Conservation (phyloP, 805 yeast genomes). For the Maudiozyma pseudohumilis region DNA sequence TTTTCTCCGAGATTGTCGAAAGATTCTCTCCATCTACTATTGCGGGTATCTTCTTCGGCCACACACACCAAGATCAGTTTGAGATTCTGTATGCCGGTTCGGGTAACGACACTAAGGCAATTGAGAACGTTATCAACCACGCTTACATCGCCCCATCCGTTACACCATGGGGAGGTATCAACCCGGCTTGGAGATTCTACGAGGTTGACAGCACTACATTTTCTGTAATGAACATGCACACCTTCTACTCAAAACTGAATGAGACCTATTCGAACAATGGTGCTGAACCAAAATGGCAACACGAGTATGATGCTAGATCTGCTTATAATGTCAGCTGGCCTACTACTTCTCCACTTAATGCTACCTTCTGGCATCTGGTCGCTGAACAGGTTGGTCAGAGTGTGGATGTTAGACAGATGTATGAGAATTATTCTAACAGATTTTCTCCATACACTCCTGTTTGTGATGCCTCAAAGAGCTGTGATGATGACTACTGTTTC, state of each 20-base stretch:
- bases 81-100: neutral
- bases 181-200: constrained; percentile 1
- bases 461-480: neutral
- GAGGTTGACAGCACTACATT: neutral
- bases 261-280: neutral
- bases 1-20: neutral
- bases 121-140: neutral
- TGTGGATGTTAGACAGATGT: neutral
- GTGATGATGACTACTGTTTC: neutral
- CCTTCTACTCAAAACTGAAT: neutral
- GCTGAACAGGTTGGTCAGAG: neutral
- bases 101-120: neutral
- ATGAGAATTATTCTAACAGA: neutral
- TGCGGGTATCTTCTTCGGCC: neutral
- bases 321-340: neutral
- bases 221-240: neutral
- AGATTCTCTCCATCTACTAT: neutral
- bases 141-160: neutral
- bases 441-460: neutral
- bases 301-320: neutral
- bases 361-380: neutral
- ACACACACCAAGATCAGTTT: neutral
- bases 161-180: neutral
- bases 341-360: neutral
- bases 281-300: neutral